Conservation (phyloP, 176 grass and related monocot genomes). For the Alopecurus myosuroides region DNA sequence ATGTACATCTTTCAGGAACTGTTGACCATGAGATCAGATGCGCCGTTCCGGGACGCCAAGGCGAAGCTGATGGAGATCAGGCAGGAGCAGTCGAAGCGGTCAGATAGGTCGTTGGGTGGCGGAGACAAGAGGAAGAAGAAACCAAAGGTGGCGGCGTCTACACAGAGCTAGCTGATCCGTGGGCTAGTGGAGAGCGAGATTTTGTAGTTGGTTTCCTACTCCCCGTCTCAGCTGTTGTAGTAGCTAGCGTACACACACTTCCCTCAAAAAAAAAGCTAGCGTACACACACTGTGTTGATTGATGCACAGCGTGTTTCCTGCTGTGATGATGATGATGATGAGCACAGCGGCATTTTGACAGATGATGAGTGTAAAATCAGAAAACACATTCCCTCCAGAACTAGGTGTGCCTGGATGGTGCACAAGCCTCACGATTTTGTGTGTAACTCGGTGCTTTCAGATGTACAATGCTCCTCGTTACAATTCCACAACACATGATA, state of each 20-base stretch:
- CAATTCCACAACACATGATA: no score
- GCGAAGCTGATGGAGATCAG: conserved; percentile 81
- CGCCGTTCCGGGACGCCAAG: conserved; percentile 84
- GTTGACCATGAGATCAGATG: conserved; percentile 74
- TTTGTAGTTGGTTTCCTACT: not conserved
- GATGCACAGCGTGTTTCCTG: not conserved
- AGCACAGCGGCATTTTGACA: not conserved
- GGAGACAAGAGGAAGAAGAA: not conserved
- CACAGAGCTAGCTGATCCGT: not conserved
- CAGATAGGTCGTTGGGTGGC: not conserved
- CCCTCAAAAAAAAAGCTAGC: no score
- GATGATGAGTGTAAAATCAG: not conserved
- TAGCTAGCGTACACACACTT: no score
- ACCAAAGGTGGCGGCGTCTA: not conserved
- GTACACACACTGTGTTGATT: not conserved
- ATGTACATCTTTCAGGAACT: conserved; percentile 39
- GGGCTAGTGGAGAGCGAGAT: not conserved
- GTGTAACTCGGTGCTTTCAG: no score
- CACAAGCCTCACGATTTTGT: no score
- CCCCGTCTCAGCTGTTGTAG: not conserved
- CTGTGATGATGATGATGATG: not conserved
- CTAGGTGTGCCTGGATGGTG: not conserved
- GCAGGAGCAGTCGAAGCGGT: not conserved
- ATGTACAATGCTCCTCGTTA: no score
- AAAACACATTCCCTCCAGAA: not conserved